Conservation (phyloP, 2,329 filamentous ascomycete species). For the Fusarium annulatum region DNA sequence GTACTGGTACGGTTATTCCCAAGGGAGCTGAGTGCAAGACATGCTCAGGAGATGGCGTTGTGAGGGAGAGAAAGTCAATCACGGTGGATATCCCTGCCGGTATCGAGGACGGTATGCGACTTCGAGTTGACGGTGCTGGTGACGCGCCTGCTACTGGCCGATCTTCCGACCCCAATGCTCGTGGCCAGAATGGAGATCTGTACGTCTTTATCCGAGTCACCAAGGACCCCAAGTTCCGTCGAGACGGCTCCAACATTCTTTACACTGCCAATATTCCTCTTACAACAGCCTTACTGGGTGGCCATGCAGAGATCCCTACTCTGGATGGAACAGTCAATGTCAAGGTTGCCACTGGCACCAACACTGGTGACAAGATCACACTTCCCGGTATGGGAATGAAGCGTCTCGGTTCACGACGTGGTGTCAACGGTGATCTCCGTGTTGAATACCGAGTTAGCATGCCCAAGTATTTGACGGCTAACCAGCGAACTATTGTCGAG, state of each 20-base stretch:
- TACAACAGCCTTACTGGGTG: slow-evolving; percentile 91
- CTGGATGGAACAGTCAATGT: slow-evolving; percentile 91
- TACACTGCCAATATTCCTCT: slow-evolving; percentile 93
- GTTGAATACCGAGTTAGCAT: slow-evolving; percentile 96
- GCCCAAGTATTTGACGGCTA: slow-evolving; percentile 92
- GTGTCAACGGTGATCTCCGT: slow-evolving; percentile 80
- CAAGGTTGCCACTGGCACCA: slow-evolving; percentile 90
- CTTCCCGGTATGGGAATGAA: slow-evolving; percentile 94
- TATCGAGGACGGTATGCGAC: slow-evolving; percentile 95
- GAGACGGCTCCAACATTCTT: slow-evolving; percentile 87
- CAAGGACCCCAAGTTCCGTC: slow-evolving; percentile 89
- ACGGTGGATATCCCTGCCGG: slow-evolving; percentile 93
- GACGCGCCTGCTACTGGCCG: slow-evolving; percentile 85
- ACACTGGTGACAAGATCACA: slow-evolving; percentile 91
- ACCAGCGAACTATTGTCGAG: slow-evolving; percentile 92
- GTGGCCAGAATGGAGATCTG: slow-evolving; percentile 83
- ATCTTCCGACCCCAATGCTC: slow-evolving; percentile 69
- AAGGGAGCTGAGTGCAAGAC: slow-evolving; percentile 82
- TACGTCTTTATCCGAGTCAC: slow-evolving; percentile 91
- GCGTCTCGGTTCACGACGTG: slow-evolving; percentile 75
- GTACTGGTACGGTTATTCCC: slow-evolving; percentile 80
- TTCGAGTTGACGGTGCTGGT: slow-evolving; percentile 86
- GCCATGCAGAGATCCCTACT: slow-evolving; percentile 89
- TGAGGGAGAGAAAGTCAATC: slow-evolving; percentile 84
- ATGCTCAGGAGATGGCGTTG: slow-evolving; percentile 85